Percentiles rank a stretch among this genome's conserved stretches.
phyloP scores from a whole-genome alignment of 805 yeast genomes.

The Candida gorgasii region DNA sequence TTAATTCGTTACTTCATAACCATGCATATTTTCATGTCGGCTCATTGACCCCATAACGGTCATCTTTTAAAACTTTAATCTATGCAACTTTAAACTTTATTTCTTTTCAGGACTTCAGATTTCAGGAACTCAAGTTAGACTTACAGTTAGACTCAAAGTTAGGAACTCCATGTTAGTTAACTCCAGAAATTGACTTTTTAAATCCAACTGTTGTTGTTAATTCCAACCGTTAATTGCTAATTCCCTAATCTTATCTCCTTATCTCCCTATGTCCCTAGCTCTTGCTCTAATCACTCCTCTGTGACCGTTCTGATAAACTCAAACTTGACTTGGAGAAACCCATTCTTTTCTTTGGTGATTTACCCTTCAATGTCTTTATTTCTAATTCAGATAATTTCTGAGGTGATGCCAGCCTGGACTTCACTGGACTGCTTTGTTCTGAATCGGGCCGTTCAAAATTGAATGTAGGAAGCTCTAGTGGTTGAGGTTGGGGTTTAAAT shows the following conservation, averaged over 20 bases:
- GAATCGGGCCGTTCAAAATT: neutral
- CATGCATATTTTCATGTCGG: neutral
- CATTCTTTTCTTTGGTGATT: slow-evolving; percentile 7
- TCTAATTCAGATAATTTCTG: slow-evolving; percentile 12
- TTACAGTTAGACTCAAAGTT: too few species aligned
- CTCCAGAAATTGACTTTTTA: too few species aligned
- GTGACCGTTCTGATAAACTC: neutral
- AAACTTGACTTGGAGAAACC: slow-evolving; percentile 3
- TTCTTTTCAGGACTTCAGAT: too few species aligned
- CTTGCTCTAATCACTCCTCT: neutral
- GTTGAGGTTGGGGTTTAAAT: neutral
- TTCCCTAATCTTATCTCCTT: too few species aligned
- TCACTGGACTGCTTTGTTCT: slow-evolving; percentile 4
- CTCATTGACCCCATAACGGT: neutral
- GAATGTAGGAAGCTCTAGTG: slow-evolving; percentile 2
- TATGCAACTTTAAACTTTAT: too few species aligned
- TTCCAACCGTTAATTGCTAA: too few species aligned
- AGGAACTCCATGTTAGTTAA: too few species aligned
- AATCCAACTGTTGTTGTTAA: too few species aligned
- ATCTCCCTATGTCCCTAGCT: neutral
- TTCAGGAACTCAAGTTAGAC: too few species aligned
- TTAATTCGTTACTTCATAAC: neutral
- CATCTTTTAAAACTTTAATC: neutral
- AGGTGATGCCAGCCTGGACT: slow-evolving; percentile 15
- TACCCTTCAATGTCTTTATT: slow-evolving; percentile 9